Evolutionary conservation across 2,329 filamentous ascomycete genomes (phyloP).

Genomic region (Colletotrichum tamarilloi): DNA sequence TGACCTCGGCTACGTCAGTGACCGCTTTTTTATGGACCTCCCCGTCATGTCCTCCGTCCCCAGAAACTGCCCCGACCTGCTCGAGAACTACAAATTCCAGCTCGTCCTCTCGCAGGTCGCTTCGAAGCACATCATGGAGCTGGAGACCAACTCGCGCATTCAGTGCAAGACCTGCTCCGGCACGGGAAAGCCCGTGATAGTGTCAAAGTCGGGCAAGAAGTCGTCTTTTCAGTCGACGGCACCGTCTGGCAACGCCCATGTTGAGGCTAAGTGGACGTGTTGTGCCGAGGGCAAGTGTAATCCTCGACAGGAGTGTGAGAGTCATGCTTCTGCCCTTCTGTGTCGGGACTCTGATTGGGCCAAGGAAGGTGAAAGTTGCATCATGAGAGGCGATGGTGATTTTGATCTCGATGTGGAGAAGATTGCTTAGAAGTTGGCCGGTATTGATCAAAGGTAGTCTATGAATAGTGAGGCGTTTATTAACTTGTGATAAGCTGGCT

Average conservation of each 20-base stretch:
- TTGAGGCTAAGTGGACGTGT: neutral
- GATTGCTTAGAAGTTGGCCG: neutral
- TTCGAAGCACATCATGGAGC: neutral
- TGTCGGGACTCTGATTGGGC: neutral
- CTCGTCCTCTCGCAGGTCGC: neutral
- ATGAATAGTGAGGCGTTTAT: neutral
- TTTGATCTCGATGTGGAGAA: neutral
- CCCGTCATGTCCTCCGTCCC: neutral
- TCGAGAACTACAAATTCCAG: neutral
- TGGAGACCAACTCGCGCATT: neutral
- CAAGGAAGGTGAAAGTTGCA: neutral
- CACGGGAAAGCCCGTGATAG: neutral
- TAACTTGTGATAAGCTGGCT: neutral
- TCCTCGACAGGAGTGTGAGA: neutral
- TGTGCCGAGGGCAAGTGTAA: neutral
- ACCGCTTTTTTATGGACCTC: neutral
- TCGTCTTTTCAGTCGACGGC: neutral
- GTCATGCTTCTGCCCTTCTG: neutral
- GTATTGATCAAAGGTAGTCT: neutral
- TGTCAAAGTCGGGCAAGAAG: neutral
- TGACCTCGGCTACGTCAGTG: neutral
- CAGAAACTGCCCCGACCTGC: neutral
- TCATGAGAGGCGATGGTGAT: neutral
- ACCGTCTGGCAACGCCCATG: neutral
- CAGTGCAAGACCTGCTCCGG: neutral